These are phyloP conservation scores for Senecio squalidus DNA, from an alignment of 140 eudicot species.

Conservation along the genomic window DNA sequence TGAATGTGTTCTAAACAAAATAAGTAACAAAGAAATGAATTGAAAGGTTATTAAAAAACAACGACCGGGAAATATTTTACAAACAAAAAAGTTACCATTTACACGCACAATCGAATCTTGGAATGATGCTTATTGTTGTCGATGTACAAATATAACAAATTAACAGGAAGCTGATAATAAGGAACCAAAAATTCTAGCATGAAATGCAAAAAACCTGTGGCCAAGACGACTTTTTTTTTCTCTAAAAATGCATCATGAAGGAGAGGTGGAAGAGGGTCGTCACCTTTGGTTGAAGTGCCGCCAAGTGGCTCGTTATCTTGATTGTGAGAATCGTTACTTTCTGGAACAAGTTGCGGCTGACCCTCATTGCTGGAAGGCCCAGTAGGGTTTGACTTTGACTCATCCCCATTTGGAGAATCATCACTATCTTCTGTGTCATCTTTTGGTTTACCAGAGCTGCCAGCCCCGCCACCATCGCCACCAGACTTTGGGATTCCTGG, in stretches of 20 bases:
- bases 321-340: constrained; percentile 27
- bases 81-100: constrained; percentile 18
- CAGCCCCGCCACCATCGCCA: constrained; percentile 28
- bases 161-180: constrained; percentile 32
- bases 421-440: constrained; percentile 31
- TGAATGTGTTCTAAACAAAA: neutral
- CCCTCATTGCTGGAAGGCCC: constrained; percentile 24
- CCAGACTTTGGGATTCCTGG: constrained; percentile 46
- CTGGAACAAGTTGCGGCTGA: constrained; percentile 50
- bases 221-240: constrained; percentile 14
- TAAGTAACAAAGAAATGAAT: constrained; percentile 16
- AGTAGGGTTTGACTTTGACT: constrained; percentile 29
- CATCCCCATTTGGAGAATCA: constrained; percentile 42
- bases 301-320: constrained; percentile 30
- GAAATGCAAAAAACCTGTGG: constrained; percentile 24
- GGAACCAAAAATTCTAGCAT: constrained; percentile 21
- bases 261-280: constrained; percentile 8
- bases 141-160: constrained; percentile 40
- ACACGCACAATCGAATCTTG: constrained; percentile 24
- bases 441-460: constrained; percentile 47
- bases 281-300: constrained; percentile 10
- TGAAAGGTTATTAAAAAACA: constrained; percentile 20
- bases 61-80: constrained; percentile 18
- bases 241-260: constrained; percentile 11
- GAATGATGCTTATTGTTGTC: constrained; percentile 23